A percentile compares a stretch with the other conserved stretches of the same genome.
Conservation (phyloP, 2,329 filamentous ascomycete species). For the Daldinia eschscholtzii region DNA sequence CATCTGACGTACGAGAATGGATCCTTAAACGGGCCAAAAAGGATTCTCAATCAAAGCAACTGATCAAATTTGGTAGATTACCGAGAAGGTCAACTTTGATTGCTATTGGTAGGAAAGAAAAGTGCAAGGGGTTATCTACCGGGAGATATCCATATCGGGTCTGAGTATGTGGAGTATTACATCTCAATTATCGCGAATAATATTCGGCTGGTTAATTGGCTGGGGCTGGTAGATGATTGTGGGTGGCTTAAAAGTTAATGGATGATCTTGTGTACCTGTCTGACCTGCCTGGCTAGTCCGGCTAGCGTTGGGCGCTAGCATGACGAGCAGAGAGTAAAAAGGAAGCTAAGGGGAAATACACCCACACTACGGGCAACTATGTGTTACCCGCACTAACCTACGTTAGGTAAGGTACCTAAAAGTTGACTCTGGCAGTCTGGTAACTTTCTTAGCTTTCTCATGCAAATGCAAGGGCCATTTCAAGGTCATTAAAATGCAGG, state of each 20-base stretch:
- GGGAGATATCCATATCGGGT: slow-evolving; percentile 31
- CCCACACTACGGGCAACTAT: not conserved
- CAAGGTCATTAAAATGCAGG: slow-evolving; percentile 36
- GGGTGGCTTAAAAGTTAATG: slow-evolving; percentile 15
- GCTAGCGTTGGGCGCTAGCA: not conserved
- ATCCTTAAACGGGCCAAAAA: slow-evolving; percentile 16
- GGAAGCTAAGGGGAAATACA: slow-evolving; percentile 7
- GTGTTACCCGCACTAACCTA: not conserved
- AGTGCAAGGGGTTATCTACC: slow-evolving; percentile 32
- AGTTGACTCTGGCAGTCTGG: slow-evolving; percentile 21
- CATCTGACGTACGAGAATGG: slow-evolving; percentile 26
- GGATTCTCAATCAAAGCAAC: slow-evolving; percentile 34
- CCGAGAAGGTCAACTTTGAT: slow-evolving; percentile 27
- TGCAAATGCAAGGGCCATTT: slow-evolving; percentile 40
- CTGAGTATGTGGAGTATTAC: slow-evolving; percentile 35
- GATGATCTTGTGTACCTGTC: not conserved
- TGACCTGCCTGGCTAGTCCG: not conserved
- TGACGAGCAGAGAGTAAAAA: slow-evolving; percentile 28
- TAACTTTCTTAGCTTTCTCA: slow-evolving; percentile 11
- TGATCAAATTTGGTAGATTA: slow-evolving; percentile 43
- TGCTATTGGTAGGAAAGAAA: slow-evolving; percentile 33
- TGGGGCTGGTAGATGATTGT: slow-evolving; percentile 16
- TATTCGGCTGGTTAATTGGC: slow-evolving; percentile 30
- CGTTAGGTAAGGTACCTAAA: slow-evolving; percentile 20
- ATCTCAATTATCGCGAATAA: slow-evolving; percentile 35